Evolutionary conservation across 495 filamentous ascomycete species (phyloP), one percentile per base, ranked within the genome.

Genomic region (Immersiella caudata): DNA sequence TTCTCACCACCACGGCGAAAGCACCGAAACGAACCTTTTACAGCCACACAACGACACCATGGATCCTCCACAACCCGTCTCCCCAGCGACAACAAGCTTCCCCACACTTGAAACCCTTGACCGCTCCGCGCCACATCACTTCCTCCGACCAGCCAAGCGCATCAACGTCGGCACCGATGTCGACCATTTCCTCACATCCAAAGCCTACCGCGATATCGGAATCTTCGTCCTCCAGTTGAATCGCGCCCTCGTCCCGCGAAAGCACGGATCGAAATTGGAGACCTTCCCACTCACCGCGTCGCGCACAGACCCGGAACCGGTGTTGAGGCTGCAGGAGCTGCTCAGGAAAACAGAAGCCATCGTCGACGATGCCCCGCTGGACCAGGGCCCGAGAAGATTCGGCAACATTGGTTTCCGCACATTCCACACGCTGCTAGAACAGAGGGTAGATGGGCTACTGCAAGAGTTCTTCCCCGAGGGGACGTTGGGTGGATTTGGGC

Each of bases 181-280:
- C 22, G 70, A 84, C 6, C 81, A 80, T 59, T 99, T 97, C 72
- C 83, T 93, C 35, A 83, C 83, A 27, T 92, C 93, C 29, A 86
- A 83, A 74, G 95, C 92, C 18, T 97, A 98, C 79, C 82, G 83
- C 54, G 91, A 97, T 76, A 91, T 98, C 36, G 89, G 91, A 80
- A 84, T 85, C 55, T 99, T 97, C 74, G 76, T 98, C 7, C 77
- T 96, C 55, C 95, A 98, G 78, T 85, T 99, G 27, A 98, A 97
- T 75, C 86, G 88, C 50, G 86, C 93, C 20, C 88, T 98, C 82
- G 93, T 94, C 73, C 93, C 95, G 2, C 81, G 86, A 29, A 81
- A 82, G 24, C 49, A 56, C 20, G 22, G 27, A 1, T 49, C 56
- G 1, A 57, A 16, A 52, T 68, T 81, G 29, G 82, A 84, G 64